Evolutionary conservation across 2,329 filamentous ascomycete genomes (phyloP), one percentile per base, ranked within the genome.

Genomic region (Pseudogymnoascus verrucosus): DNA sequence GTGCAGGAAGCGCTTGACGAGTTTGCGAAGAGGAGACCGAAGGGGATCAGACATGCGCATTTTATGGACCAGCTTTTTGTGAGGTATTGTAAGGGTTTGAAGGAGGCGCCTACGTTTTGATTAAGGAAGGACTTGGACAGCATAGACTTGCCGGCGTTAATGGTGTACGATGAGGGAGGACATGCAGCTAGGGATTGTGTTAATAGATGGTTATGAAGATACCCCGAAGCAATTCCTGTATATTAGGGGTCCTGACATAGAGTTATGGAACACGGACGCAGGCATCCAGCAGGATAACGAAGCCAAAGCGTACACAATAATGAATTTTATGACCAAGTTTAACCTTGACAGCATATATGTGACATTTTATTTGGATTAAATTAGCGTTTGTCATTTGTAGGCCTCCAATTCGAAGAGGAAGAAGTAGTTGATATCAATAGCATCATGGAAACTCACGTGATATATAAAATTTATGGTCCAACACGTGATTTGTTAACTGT

Each of bases 31-130:
- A 84, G 84, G 63, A 80, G 93, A 62, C 85, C 90, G 3, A 90
- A 91, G 14, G 93, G 93, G 0, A 96, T 98, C 70, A 86, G 89
- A 62, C 93, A 98, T 74, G 87, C 86, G 16, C 91, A 97, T 75
- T 98, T 98, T 70, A 80, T 93, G 66, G 91, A 97, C 72, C 86
- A 88, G 65, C 76, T 98, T 37, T 91, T 88, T 75, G 86, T 96
- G 66, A 82, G 91, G 66, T 96, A 96, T 74, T 85, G 71, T 62
- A 67, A 68, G 47, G 72, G 72, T n/a, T 60, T 74, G 12, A 72
- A 72, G 64, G 68, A 68, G 19, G 63, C 63, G 26, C 63, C 63
- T 23, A 63, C 63, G 16, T 59, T 64, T 44, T 64, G 37, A 54
- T 57, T 36, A 21, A 57, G 16, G 28, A 21, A 21, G 28, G 28